Percentiles rank a stretch among this genome's conserved stretches.
Evolutionary conservation across 148 eudicot species (phyloP).

Genomic region (Rhododendron vialii): DNA sequence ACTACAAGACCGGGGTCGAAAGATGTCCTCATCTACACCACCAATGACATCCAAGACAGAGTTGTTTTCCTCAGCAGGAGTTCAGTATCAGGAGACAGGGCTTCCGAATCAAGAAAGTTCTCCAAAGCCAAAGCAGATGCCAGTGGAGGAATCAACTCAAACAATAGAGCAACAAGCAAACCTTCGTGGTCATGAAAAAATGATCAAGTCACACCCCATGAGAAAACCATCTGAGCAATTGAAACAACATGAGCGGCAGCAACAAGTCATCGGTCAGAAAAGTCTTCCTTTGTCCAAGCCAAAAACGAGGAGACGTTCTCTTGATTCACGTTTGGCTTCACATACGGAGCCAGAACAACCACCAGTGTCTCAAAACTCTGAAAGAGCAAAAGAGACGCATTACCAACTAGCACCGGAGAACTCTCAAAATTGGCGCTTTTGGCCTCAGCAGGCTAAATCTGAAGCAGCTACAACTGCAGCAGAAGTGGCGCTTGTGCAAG

Average conservation of each 20-base stretch:
- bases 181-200: background rate
- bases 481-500: background rate
- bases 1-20: background rate
- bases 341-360: background rate
- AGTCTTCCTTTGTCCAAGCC: background rate
- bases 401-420: background rate
- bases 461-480: background rate
- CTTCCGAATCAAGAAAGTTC: background rate
- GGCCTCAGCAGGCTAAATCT: background rate
- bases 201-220: background rate
- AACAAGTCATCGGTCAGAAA: background rate
- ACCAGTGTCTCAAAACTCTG: background rate
- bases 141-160: background rate
- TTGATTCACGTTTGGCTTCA: background rate
- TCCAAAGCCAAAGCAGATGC: background rate
- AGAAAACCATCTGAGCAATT: background rate
- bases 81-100: background rate
- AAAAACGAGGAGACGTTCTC: background rate
- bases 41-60: background rate
- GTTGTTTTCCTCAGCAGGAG: background rate
- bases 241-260: background rate
- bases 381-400: background rate
- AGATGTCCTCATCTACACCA: background rate
- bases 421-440: background rate
- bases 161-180: background rate